These are phyloP conservation scores for Claviceps maximensis DNA, from an alignment of 2,329 filamentous ascomycete genomes.

Conservation along the genomic window DNA sequence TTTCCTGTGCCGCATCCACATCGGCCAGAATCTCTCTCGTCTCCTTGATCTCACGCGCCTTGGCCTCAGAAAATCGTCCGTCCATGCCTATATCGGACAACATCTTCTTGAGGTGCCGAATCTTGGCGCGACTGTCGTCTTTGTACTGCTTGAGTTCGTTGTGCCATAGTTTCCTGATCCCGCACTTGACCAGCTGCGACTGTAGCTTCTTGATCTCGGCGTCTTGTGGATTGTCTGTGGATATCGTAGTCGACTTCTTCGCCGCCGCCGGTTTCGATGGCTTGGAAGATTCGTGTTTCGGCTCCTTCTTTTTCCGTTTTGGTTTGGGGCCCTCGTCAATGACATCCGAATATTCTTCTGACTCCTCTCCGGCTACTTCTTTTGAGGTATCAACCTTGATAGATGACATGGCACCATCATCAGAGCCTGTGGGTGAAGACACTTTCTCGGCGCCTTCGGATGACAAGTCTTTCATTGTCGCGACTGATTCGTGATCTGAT, in stretches of 20 bases:
- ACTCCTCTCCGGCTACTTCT: constrained; percentile 19
- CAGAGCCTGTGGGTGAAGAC: too few relatives aligned
- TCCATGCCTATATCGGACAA: constrained; percentile 75
- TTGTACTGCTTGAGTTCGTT: constrained; percentile 66
- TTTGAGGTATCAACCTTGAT: constrained; percentile 11
- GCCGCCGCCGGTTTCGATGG: constrained; percentile 13
- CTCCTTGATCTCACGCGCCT: constrained; percentile 78
- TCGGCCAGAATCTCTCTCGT: constrained; percentile 72
- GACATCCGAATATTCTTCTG: constrained; percentile 37
- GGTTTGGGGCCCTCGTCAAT: constrained; percentile 57
- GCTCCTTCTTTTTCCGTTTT: constrained; percentile 41
- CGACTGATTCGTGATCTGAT: constrained; percentile 7
- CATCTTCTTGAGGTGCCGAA: constrained; percentile 66
- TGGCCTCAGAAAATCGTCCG: constrained; percentile 74
- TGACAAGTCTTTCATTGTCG: constrained; percentile 7
- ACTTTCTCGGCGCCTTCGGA: too few relatives aligned
- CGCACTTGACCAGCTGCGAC: constrained; percentile 76
- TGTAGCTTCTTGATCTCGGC: constrained; percentile 82
- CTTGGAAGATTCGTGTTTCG: constrained; percentile 18
- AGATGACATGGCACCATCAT: constrained; percentile 9
- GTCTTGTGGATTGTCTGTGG: constrained; percentile 45
- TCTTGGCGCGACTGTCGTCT: constrained; percentile 63
- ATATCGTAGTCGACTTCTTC: constrained; percentile 16
- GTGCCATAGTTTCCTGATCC: constrained; percentile 82
- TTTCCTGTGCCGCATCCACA: constrained; percentile 71